phyloP scores from a whole-genome alignment of 306 rosid species.

The Cucurbita ficifolia region DNA sequence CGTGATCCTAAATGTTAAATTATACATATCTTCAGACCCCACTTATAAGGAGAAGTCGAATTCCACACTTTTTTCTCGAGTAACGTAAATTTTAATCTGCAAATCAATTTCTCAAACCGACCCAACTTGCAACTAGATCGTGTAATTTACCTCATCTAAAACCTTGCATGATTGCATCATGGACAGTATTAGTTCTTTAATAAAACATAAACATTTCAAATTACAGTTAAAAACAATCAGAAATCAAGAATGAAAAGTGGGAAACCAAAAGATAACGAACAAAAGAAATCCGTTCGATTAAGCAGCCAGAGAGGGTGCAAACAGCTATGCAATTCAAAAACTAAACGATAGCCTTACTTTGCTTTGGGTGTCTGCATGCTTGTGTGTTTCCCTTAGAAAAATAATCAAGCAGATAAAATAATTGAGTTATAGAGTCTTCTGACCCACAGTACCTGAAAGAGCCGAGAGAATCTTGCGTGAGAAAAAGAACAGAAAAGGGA shows the following conservation, averaged over 20 bases:
- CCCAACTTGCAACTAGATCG: too few relatives aligned
- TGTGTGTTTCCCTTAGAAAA: constrained; percentile 6
- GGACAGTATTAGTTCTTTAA: neutral
- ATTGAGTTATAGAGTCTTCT: constrained; percentile 24
- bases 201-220: neutral
- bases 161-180: neutral
- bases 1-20: too few relatives aligned
- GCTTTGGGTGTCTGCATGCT: constrained; percentile 74
- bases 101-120: too few relatives aligned
- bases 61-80: neutral
- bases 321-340: neutral
- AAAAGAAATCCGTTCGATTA: neutral
- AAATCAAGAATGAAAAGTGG: neutral
- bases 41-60: neutral
- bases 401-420: constrained; percentile 12
- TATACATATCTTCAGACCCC: neutral
- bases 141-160: too few relatives aligned
- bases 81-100: neutral
- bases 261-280: neutral
- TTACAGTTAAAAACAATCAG: neutral
- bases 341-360: constrained; percentile 38
- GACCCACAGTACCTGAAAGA: constrained; percentile 50
- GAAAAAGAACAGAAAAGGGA: constrained; percentile 31
- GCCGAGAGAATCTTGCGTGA: constrained; percentile 23
- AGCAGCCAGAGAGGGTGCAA: neutral